Base-by-base conservation (phyloP, 495 filamentous ascomycete species). In the Jackrogersella minutella region DNA sequence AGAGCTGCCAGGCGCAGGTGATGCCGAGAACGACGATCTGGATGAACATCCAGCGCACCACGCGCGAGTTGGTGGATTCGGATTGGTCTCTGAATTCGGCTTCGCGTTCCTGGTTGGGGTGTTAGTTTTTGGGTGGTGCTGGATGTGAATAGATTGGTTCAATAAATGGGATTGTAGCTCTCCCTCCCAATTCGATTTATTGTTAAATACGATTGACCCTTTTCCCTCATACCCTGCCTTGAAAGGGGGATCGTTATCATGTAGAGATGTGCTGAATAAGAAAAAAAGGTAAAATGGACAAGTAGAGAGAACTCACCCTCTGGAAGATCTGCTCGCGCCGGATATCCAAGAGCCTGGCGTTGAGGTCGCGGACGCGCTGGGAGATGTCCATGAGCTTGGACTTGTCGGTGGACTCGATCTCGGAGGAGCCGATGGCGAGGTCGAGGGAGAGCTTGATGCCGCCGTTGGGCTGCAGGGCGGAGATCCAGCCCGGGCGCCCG, bases 21-120 rank as follows among this genome's bases (percentile, higher is more conserved):
- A 90, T 84, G 24, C 90, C 93, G 36, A 99, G 81, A n/a, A 99
- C 87, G 58, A 87, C 84, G 46, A 97, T 79, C 78, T 99, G 95
- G 60, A 98, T 88, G 56, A 96, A 76, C 41, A 93, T 92, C 95
- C 95, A 99, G 58, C 93, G 88, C 21, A 99, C 90, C 50, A 97
- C 95, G 70, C 94, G 88, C 19, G 88, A 86, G 80, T 99, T 99
- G 55, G 93, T 97, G 40, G 86, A 83, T 76, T 99, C 95, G 50
- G 92, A 97, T 73, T 98, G 95, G 77, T 99, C 95, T 77, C 95
- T 85, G 86, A 99, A 99, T 74, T 98, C 95, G 68, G 93, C 92
- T 77, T 99, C 95, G 49, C 96, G 92, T 84, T 98, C 95, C 93
- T 97, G 54, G 66, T 22, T 36, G 44, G 40, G 39, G 52, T 44